Evolutionary conservation across 169 alveolate species (phyloP).

Genomic region (Babesia ovata): DNA sequence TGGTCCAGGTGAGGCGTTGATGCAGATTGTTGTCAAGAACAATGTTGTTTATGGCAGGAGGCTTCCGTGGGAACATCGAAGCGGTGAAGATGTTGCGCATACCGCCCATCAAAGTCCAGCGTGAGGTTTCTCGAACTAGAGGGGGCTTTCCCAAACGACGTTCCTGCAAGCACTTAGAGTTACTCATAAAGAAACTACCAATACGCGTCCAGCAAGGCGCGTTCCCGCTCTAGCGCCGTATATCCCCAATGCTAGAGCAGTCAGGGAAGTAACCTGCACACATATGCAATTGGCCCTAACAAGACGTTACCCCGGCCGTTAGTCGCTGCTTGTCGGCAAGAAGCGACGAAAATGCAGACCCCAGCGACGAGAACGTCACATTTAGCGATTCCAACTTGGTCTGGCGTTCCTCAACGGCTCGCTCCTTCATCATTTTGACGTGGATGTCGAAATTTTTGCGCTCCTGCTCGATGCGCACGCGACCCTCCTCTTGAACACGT

Average conservation of each 20-base stretch:
- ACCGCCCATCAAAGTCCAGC: constrained; percentile 73
- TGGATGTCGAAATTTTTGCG: constrained; percentile 81
- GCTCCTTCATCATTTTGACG: constrained; percentile 79
- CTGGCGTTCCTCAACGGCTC: constrained; percentile 87
- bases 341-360: constrained; percentile 75
- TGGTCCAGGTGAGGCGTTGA: constrained; percentile 88
- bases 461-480: constrained; percentile 79
- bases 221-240: constrained; percentile 80
- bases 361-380: constrained; percentile 81
- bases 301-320: constrained; percentile 53
- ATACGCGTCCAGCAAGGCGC: constrained; percentile 61
- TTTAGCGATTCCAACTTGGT: constrained; percentile 88
- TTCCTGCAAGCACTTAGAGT: constrained; percentile 38
- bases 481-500: constrained; percentile 82
- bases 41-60: constrained; percentile 80
- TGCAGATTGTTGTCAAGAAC: constrained; percentile 87
- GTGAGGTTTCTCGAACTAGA: constrained; percentile 89
- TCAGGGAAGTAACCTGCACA: constrained; percentile 60
- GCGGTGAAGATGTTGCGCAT: constrained; percentile 24
- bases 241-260: constrained; percentile 80
- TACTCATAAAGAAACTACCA: constrained; percentile 30
- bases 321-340: constrained; percentile 78
- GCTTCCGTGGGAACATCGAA: constrained; percentile 4
- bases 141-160: constrained; percentile 86
- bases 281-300: not conserved